Conservation (phyloP, 2,329 filamentous ascomycete species). For the Hypoxylon sp. region DNA sequence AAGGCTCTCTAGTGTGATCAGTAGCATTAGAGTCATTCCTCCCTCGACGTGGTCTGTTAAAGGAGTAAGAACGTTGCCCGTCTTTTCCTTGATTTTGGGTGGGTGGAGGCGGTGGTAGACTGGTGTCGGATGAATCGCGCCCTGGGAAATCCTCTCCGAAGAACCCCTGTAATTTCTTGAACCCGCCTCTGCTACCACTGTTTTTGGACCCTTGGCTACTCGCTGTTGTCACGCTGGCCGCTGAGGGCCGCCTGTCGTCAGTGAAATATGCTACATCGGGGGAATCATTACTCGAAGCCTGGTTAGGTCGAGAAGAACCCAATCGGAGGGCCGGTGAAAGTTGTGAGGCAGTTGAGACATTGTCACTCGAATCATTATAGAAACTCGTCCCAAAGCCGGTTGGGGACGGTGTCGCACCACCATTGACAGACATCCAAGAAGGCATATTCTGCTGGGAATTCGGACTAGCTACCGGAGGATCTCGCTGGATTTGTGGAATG, state of each 20-base stretch:
- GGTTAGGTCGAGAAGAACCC: slow-evolving; percentile 52
- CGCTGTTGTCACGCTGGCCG: slow-evolving; percentile 86
- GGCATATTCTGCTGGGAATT: slow-evolving; percentile 68
- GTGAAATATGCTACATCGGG: slow-evolving; percentile 72
- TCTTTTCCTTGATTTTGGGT: slow-evolving; percentile 66
- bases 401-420: slow-evolving; percentile 55
- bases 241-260: slow-evolving; percentile 87
- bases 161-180: slow-evolving; percentile 90
- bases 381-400: slow-evolving; percentile 70
- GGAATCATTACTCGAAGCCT: slow-evolving; percentile 67
- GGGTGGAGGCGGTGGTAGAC: slow-evolving; percentile 67
- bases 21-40: slow-evolving; percentile 86
- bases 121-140: slow-evolving; percentile 81
- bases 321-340: slow-evolving; percentile 79
- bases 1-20: slow-evolving; percentile 78
- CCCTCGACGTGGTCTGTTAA: slow-evolving; percentile 75
- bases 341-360: slow-evolving; percentile 73
- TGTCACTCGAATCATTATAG: slow-evolving; percentile 83
- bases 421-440: slow-evolving; percentile 70
- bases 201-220: slow-evolving; percentile 88
- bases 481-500: slow-evolving; percentile 72
- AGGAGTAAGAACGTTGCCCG: slow-evolving; percentile 71
- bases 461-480: slow-evolving; percentile 70
- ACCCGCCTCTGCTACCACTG: slow-evolving; percentile 77
- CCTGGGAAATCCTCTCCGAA: slow-evolving; percentile 91